phyloP scores from a whole-genome alignment of 169 alveolate genomes.

The Cryptosporidium felis region DNA sequence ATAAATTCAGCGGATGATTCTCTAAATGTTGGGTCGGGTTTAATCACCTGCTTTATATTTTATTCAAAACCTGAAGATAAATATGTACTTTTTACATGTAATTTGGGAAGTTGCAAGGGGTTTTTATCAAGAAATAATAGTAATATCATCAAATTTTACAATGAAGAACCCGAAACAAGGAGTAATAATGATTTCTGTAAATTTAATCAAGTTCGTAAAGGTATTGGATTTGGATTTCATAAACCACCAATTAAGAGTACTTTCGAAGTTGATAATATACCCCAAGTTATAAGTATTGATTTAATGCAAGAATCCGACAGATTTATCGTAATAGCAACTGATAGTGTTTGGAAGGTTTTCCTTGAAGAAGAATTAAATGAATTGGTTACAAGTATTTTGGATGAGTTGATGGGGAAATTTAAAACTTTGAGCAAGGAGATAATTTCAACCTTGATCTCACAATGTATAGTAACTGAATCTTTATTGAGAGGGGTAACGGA shows the following conservation, averaged over 20 bases:
- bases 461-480: constrained; percentile 53
- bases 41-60: constrained; percentile 32
- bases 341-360: constrained; percentile 60
- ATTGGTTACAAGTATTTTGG: background rate
- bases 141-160: background rate
- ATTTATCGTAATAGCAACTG: constrained; percentile 30
- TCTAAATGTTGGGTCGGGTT: constrained; percentile 29
- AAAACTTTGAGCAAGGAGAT: constrained; percentile 19
- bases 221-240: constrained; percentile 46
- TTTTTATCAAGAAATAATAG: constrained; percentile 37
- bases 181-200: background rate
- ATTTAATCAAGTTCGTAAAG: background rate
- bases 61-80: background rate
- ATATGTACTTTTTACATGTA: constrained; percentile 32
- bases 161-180: background rate
- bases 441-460: constrained; percentile 36
- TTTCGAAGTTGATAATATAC: constrained; percentile 25
- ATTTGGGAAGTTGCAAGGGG: constrained; percentile 32
- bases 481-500: constrained; percentile 62
- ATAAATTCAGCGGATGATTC: background rate
- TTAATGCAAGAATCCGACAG: background rate
- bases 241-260: constrained; percentile 38
- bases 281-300: constrained; percentile 62
- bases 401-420: background rate
- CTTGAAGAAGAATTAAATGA: constrained; percentile 30